A percentile compares a stretch with the other conserved stretches of the same genome.
Conservation (phyloP, 2,329 filamentous ascomycete genomes). For the Septoria linicola region DNA sequence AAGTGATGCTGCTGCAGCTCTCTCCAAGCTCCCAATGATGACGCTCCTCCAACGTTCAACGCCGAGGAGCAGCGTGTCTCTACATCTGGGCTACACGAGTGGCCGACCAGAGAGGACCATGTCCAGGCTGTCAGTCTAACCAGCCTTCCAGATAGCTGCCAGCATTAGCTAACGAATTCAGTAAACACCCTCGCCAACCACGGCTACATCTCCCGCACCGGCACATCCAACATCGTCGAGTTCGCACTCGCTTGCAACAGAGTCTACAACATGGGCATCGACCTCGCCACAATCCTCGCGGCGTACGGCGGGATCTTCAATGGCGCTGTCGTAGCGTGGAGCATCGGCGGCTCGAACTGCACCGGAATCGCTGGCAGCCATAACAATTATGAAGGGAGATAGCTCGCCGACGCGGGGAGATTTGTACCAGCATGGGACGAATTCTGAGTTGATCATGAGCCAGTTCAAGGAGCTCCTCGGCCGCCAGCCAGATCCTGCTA, state of each 20-base stretch:
- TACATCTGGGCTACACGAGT: background rate
- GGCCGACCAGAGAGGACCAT: constrained; percentile 24
- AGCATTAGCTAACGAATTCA: too few species aligned
- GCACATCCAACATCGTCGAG: constrained; percentile 36
- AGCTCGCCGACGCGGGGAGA: constrained; percentile 36
- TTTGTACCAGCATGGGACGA: constrained; percentile 31
- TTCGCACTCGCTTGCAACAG: constrained; percentile 33
- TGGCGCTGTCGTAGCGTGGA: constrained; percentile 22
- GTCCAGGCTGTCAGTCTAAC: constrained; percentile 11
- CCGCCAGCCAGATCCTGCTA: constrained; percentile 19
- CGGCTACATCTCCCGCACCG: constrained; percentile 14
- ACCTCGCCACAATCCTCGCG: constrained; percentile 21
- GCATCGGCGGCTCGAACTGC: constrained; percentile 19
- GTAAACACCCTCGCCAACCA: constrained; percentile 19
- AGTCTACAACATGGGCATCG: constrained; percentile 36
- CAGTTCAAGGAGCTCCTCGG: constrained; percentile 30
- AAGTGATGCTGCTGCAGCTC: background rate
- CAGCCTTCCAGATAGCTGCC: too few species aligned
- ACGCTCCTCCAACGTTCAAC: background rate
- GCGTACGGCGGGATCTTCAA: constrained; percentile 19
- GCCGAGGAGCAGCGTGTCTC: background rate
- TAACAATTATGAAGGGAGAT: constrained; percentile 40
- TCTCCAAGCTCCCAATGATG: too few species aligned
- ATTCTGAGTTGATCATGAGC: constrained; percentile 19
- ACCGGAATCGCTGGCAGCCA: constrained; percentile 30